Conservation (phyloP, 1,284 basidiomycete genomes). For the Sporisorium sorghi region DNA sequence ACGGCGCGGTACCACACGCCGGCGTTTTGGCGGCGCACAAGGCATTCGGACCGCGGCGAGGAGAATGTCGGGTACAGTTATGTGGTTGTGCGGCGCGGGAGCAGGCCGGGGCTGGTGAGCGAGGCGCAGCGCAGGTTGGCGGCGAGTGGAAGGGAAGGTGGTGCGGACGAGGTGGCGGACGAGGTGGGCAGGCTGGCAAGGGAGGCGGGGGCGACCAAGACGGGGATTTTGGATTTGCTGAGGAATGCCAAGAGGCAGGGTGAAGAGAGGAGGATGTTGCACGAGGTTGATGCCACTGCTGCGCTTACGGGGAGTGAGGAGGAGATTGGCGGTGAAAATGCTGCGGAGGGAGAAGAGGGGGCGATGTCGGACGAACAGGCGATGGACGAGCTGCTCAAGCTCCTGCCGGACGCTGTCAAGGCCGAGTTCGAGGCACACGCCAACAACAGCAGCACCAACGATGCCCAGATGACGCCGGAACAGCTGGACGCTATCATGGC, state of each 20-base stretch:
- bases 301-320: constrained; percentile 1
- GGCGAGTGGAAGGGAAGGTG: neutral
- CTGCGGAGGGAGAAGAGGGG: neutral
- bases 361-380: constrained; percentile 38
- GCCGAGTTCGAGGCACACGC: constrained; percentile 22
- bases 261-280: constrained; percentile 20
- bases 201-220: constrained; percentile 40
- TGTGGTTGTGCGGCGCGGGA: constrained; percentile 84
- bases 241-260: constrained; percentile 28
- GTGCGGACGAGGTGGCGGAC: neutral
- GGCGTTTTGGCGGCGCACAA: constrained; percentile 84
- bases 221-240: constrained; percentile 56
- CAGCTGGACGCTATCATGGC: constrained; percentile 40
- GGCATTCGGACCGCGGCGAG: constrained; percentile 83
- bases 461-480: constrained; percentile 23
- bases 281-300: constrained; percentile 30
- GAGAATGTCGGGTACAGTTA: constrained; percentile 91
- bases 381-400: constrained; percentile 42
- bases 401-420: constrained; percentile 46
- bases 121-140: constrained; percentile 26
- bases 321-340: neutral
- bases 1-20: constrained; percentile 88
- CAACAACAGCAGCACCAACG: neutral
- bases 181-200: constrained; percentile 12
- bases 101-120: constrained; percentile 73